Evolutionary conservation across 805 yeast genomes (phyloP), one percentile per base, ranked within the genome.

Genomic region (Kurtzmaniella cleridarum): DNA sequence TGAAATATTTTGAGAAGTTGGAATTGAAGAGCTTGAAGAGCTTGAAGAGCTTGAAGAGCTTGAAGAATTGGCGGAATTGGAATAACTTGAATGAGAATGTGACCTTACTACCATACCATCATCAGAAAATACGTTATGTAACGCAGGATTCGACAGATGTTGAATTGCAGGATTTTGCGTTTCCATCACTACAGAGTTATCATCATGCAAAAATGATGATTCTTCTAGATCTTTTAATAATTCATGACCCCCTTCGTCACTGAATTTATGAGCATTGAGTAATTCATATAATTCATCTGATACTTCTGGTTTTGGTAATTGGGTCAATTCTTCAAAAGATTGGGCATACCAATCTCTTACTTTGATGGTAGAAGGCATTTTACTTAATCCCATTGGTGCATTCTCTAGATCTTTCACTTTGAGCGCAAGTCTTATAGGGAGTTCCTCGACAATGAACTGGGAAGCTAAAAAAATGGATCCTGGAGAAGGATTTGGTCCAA

Each of bases 311-410:
- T 74, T 72, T 10, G 78, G 76, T 32, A 89, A 60, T 10, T 71
- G 58, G n/a, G 83, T 78, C 47, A 88, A 71, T 54, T 88, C 91
- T 50, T 87, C 89, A 59, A 89, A 89, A 7, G 91, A 81, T 56
- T 87, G 93, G 1, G 90, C 90, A 57, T 88, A 89, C 96, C 96
- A 89, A 55, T 87, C 78, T 43, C 81, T 75, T 13, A 88, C 96
- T 46, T 79, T 73, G 37, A 75, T 66, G 36, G 90, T 86, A 2
- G 88, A 79, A 1, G 88, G 87, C 78, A 81, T 81, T 24, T 79
- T 69, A 48, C 71, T 74, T 39, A 89, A 69, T 0, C 87, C 89
- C 48, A 79, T 70, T 0, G 96, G 96, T 24, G 93, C 74, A 18
- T 76, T 74, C 31, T 88, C 95, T 42, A 89, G 66, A 52, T 88